A percentile compares a stretch with the other conserved stretches of the same genome.
phyloP scores from a whole-genome alignment of 305 asterid species.

The Fraxinus albicans region DNA sequence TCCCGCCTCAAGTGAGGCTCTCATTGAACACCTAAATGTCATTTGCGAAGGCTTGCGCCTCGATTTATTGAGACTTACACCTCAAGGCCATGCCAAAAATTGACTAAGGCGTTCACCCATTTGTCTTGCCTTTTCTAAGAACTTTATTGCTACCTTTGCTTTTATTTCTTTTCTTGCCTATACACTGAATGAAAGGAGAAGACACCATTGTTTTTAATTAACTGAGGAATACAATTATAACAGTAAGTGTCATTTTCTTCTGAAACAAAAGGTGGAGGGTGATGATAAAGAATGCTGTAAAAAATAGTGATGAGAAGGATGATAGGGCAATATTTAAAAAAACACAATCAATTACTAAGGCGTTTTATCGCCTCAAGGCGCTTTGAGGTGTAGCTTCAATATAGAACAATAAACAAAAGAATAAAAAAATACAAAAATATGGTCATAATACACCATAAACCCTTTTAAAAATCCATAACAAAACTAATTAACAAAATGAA shows the following conservation, averaged over 20 bases:
- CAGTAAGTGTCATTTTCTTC: not conserved
- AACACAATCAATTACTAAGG: not conserved
- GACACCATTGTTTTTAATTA: not conserved
- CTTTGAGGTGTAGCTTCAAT: not conserved
- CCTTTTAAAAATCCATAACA: not conserved
- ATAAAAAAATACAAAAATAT: not conserved
- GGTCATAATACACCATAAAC: not conserved
- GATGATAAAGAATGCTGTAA: not conserved
- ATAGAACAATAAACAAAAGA: not conserved
- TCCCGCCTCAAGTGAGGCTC: not conserved
- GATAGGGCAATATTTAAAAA: not conserved
- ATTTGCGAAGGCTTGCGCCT: not conserved
- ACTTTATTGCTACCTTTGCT: not conserved
- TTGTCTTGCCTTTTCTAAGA: not conserved
- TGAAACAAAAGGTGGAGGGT: not conserved
- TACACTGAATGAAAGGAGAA: not conserved
- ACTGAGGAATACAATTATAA: not conserved
- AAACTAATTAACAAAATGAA: not conserved
- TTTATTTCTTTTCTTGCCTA: not conserved
- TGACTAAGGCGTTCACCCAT: not conserved
- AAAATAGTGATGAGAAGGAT: not conserved
- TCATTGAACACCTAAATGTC: not conserved
- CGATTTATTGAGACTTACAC: not conserved
- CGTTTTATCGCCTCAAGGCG: not conserved
- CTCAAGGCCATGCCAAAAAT: not conserved